Conservation (phyloP, 2,329 filamentous ascomycete genomes). For the Colletotrichum lini region DNA sequence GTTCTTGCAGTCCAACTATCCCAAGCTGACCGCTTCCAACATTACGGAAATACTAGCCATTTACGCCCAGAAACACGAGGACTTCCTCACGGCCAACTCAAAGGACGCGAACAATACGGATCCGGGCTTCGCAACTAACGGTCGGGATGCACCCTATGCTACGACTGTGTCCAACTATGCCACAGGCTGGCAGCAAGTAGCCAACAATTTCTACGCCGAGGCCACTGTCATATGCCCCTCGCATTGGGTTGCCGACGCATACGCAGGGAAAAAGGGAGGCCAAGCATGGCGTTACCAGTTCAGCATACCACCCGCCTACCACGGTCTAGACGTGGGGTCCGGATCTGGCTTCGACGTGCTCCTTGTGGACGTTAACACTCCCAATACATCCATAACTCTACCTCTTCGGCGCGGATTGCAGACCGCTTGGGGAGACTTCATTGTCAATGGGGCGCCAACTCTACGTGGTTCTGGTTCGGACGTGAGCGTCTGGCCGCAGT, state of each 20-base stretch:
- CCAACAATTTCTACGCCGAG: conserved; percentile 34
- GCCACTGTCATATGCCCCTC: conserved; percentile 29
- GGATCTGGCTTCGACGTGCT: conserved; percentile 20
- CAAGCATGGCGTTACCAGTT: conserved; percentile 32
- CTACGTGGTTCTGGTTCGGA: not conserved
- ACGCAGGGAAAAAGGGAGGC: conserved; percentile 19
- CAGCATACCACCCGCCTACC: conserved; percentile 27
- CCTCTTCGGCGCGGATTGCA: conserved; percentile 6
- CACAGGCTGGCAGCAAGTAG: conserved; percentile 34
- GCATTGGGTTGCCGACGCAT: conserved; percentile 32
- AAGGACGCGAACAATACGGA: conserved; percentile 34
- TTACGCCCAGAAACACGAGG: conserved; percentile 22
- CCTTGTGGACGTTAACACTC: conserved; percentile 13
- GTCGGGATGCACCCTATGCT: conserved; percentile 11
- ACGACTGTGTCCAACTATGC: conserved; percentile 32
- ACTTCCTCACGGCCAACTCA: conserved; percentile 11
- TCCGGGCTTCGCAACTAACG: conserved; percentile 24
- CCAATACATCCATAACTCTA: not conserved
- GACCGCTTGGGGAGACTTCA: conserved; percentile 32
- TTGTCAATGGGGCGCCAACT: conserved; percentile 6
- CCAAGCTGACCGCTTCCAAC: conserved; percentile 9
- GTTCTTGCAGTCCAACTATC: conserved; percentile 18
- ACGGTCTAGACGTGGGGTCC: conserved; percentile 26
- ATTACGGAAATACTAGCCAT: conserved; percentile 7
- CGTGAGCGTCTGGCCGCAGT: conserved; percentile 13